A percentile compares a stretch with the other conserved stretches of the same genome.
These are phyloP conservation scores for Pseudogymnoascus verrucosus DNA, from an alignment of 2,329 filamentous ascomycete genomes.

Conservation along the genomic window DNA sequence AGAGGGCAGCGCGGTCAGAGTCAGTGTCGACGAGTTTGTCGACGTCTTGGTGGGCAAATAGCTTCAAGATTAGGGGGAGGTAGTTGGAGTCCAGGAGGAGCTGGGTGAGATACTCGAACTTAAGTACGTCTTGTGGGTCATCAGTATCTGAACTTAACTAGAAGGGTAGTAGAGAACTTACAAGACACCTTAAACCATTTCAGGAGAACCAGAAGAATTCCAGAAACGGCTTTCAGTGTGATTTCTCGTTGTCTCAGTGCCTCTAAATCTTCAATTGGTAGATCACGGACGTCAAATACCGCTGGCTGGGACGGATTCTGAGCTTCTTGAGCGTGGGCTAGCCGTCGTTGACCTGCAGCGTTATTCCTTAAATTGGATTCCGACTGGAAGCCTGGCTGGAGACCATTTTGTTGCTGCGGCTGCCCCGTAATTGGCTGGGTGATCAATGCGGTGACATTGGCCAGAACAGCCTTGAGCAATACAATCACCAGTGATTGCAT, in stretches of 20 bases:
- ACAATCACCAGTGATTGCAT: conserved; percentile 91
- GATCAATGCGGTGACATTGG: conserved; percentile 83
- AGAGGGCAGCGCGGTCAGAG: conserved; percentile 73
- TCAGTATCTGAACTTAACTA: neutral
- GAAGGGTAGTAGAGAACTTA: conserved; percentile 39
- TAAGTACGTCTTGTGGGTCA: conserved; percentile 63
- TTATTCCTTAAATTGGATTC: conserved; percentile 23
- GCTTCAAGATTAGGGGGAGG: conserved; percentile 81
- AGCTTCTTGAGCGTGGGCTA: conserved; percentile 20
- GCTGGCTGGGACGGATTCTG: conserved; percentile 15
- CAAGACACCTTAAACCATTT: conserved; percentile 97
- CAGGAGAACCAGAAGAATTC: conserved; percentile 73
- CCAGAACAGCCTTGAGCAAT: conserved; percentile 76
- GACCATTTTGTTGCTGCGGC: conserved; percentile 16
- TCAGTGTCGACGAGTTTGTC: conserved; percentile 82
- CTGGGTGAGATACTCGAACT: conserved; percentile 93
- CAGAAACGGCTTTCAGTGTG: conserved; percentile 84
- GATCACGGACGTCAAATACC: conserved; percentile 31
- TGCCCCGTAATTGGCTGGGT: conserved; percentile 37
- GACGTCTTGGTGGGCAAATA: conserved; percentile 90
- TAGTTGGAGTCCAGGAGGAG: conserved; percentile 93
- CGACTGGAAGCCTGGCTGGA: conserved; percentile 21
- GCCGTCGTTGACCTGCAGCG: conserved; percentile 22
- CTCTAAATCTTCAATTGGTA: conserved; percentile 69
- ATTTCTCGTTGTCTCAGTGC: conserved; percentile 77